Evolutionary conservation across 2,329 filamentous ascomycete genomes (phyloP), one percentile per base, ranked within the genome.

Genomic region (Plectosphaerella plurivora): DNA sequence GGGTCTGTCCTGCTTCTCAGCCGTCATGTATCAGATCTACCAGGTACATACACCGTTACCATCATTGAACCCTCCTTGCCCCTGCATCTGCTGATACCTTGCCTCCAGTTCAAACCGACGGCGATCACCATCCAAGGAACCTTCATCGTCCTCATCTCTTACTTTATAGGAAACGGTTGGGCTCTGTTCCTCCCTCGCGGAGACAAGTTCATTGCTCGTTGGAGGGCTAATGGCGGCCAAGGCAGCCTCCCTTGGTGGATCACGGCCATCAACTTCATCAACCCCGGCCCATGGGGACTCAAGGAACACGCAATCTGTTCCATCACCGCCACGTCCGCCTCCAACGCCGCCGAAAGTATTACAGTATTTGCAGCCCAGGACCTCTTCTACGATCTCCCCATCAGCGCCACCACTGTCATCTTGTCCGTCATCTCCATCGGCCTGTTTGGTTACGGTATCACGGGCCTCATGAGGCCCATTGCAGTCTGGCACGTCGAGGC

Each of bases 61-160:
- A 22, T 22, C 22, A 22, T 5, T 22, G 22, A 22, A 3, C 22
- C 22, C 22, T 22, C 5, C 22, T n/a, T n/a, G n/a, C n/a, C n/a
- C n/a, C n/a, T 22, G 22, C 22, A 22, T 5, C 5, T 3, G 4
- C 5, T 47, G 25, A 12, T 15, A 15, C 8, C 11, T 7, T 25
- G 12, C 37, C 12, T 37, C 9, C 42, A 80, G 75, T 81, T 78
- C 62, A 81, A 81, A 70, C 78, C 77, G 0, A 82, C 78, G 1
- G 3, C 37, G 1, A 61, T 77, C 36, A 69, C 68, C 3, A 76
- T 82, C 16, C 69, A 71, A 15, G 77, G 78, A 37, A 81, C 77
- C 0, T 82, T 82, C 51, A 79, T 82, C 49, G 78, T 81, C 5
- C 71, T 83, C 41, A 79, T 83, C 45, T 75, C 76, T 12, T 82